Base-by-base conservation (phyloP, 768 basidiomycete genomes). In the Leccinum uliginosum region DNA sequence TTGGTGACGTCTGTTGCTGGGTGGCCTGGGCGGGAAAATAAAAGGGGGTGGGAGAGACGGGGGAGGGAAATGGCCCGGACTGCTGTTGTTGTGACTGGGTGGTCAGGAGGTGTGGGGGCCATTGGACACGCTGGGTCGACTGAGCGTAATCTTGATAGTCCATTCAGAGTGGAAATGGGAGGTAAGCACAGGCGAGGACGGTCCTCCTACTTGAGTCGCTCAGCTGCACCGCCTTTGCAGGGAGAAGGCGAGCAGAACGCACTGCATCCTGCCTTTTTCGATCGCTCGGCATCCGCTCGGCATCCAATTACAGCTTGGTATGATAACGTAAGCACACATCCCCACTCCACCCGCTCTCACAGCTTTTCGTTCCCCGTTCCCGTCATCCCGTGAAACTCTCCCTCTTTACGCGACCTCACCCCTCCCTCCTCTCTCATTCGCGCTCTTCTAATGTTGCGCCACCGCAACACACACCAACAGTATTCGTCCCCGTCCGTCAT, bases 141-240 rank as follows among this genome's bases (percentile, higher is more conserved):
- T n/a, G 82, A 56, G 66, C 76, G 27, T 55, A 62, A 30, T 64
- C 65, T 0, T 55, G 3, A 29, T 56, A 70, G 57, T 70, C 69
- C 69, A 70, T n/a, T n/a, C n/a, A n/a, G n/a, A n/a, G n/a, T n/a
- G n/a, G n/a, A n/a, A n/a, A n/a, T n/a, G n/a, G 21, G 34, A 24
- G 5, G 6, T 19, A 6, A 6, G 15, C 9, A n/a, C n/a, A 7
- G 35, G 15, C 26, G 40, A 34, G 7, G 50, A 19, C 1, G 23
- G 47, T 11, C 19, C 32, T 43, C 44, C 27, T 46, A 58, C 60
- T 65, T 67, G 60, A 44, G 46, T 59, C 30, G 29, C 14, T 52
- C 54, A 14, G 3, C 0, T 53, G 59, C 67, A 68, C 67, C 6
- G 65, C 62, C 57, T 40, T 40, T 29, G 34, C n/a, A 38, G 34